These are phyloP conservation scores for Casuarina cunninghamiana DNA, from an alignment of 306 rosid genomes.

Conservation along the genomic window DNA sequence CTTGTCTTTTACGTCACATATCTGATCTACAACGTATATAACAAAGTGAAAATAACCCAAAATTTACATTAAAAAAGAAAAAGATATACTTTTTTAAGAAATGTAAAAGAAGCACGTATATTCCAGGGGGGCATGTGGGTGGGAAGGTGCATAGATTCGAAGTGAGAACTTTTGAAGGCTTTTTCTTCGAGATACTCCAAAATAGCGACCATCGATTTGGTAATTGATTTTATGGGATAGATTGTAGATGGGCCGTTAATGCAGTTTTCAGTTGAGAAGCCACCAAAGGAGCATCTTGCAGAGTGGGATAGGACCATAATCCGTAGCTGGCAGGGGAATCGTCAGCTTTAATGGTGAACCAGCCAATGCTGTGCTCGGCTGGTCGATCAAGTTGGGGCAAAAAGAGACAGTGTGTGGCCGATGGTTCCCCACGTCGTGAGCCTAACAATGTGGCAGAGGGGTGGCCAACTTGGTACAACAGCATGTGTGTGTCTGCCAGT, in stretches of 20 bases:
- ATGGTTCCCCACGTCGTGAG: neutral
- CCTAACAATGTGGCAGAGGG: too few species aligned
- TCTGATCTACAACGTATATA: too few species aligned
- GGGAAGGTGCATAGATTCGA: too few species aligned
- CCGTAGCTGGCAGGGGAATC: neutral
- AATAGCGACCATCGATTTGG: too few species aligned
- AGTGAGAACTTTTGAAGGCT: neutral
- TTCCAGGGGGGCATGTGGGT: too few species aligned
- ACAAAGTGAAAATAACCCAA: too few species aligned
- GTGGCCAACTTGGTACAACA: too few species aligned
- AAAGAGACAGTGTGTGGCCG: neutral
- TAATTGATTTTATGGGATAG: neutral
- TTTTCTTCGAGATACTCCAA: neutral
- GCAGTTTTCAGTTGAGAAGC: constrained; percentile 40
- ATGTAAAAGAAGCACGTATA: too few species aligned
- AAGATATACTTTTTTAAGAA: too few species aligned
- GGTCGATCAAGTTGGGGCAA: neutral
- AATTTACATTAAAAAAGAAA: too few species aligned
- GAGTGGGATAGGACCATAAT: neutral
- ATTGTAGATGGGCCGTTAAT: constrained; percentile 20
- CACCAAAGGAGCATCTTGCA: neutral
- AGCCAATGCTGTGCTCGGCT: neutral
- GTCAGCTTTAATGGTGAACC: neutral
- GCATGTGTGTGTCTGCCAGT: too few species aligned
- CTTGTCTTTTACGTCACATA: too few species aligned